Conservation (phyloP, 2,329 filamentous ascomycete species). For the Chaetomium strumarium region DNA sequence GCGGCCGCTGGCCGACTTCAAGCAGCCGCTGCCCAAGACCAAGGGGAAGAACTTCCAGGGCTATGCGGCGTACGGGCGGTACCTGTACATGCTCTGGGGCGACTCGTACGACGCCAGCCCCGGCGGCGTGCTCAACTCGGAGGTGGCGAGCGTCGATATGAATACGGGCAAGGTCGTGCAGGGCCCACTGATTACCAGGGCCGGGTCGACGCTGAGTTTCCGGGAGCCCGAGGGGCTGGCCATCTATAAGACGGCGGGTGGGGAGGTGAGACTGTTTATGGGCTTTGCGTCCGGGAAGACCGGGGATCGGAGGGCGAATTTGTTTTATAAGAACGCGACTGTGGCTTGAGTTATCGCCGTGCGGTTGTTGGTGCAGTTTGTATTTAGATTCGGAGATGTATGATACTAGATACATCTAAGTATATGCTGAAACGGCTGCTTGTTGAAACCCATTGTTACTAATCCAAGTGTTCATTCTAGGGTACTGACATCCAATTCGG, state of each 20-base stretch:
- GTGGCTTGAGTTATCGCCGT: not conserved
- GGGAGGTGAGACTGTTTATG: conserved; percentile 9
- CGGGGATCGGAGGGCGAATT: conserved; percentile 10
- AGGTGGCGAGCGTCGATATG: conserved; percentile 8
- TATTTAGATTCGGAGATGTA: no score
- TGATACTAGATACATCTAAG: no score
- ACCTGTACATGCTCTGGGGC: conserved; percentile 13
- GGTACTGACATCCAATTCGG: no score
- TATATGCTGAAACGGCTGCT: no score
- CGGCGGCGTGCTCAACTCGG: conserved; percentile 4
- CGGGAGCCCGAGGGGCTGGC: conserved; percentile 14
- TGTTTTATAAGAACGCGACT: conserved; percentile 15
- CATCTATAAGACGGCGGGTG: conserved; percentile 5
- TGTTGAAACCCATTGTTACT: no score
- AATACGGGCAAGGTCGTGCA: conserved; percentile 8
- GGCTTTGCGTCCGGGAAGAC: conserved; percentile 10
- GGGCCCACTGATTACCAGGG: conserved; percentile 10
- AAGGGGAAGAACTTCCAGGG: conserved; percentile 12
- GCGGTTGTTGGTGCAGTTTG: no score
- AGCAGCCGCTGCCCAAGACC: conserved; percentile 5
- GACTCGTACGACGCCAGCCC: conserved; percentile 10
- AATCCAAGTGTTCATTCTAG: no score
- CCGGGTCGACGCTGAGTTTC: conserved; percentile 8
- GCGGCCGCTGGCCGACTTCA: conserved; percentile 6
- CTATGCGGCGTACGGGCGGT: conserved; percentile 5